Base-by-base conservation (phyloP, 345 rosid genomes). In the Eucalyptus paniculata region DNA sequence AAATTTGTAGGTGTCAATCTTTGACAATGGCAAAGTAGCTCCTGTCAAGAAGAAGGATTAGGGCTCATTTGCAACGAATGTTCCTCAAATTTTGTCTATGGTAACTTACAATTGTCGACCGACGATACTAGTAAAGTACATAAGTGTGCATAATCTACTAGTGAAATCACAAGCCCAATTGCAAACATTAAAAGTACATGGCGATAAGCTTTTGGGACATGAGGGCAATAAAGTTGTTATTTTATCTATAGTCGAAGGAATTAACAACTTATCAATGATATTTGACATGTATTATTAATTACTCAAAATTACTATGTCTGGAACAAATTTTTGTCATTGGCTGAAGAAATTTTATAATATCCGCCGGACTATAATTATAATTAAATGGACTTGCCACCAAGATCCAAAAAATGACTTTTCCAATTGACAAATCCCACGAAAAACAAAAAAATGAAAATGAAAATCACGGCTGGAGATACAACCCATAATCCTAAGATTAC, bases 41-140 rank as follows among this genome's bases (percentile, higher is more conserved):
- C n/a, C n/a, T n/a, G n/a, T 8, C 0, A 15, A 65, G 37, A 28
- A 65, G 8, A 60, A 60, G 67, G 67, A 60, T 26, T 60, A 26
- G 30, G n/a, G 67, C 7, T 15, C 32, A 60, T 12, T 12, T 28
- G 8, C n/a, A 26, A 65, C 2, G 11, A 6, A 65, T 4, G 40
- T 65, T 16, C 10, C 77, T n/a, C 19, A n/a, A 30, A 65, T 16
- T 65, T 16, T 5, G 5, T 65, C 2, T 1, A 2, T 16, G 9
- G 40, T n/a, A 16, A 32, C 3, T 65, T n/a, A 7, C 10, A 12
- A 62, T 0, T 16, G 6, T 65, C 2, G 1, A 65, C 3, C 2
- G 5, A n/a, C 11, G 0, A 8, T 65, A 4, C 19, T 15, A 65
- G 24, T 62, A 14, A 67, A 67, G 9, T 32, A 16, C 4, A 0